These are phyloP conservation scores for Euphrasia arctica DNA, from an alignment of 305 asterid genomes.

Conservation along the genomic window DNA sequence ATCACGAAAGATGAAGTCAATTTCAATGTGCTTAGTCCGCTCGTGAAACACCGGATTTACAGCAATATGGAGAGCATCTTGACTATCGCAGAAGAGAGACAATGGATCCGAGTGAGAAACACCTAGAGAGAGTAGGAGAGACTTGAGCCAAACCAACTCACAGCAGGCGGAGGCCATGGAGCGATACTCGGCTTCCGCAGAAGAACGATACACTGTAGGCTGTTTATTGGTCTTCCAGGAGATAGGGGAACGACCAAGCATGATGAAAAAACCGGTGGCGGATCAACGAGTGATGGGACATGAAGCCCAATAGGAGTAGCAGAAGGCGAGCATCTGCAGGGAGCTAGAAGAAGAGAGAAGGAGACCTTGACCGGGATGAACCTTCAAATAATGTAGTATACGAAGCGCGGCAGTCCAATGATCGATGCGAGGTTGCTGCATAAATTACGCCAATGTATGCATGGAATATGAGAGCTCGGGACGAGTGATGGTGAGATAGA, in stretches of 20 bases:
- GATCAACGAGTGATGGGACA: not conserved
- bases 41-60: slow-evolving; percentile 18
- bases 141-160: not conserved
- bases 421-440: not conserved
- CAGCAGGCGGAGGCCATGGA: not conserved
- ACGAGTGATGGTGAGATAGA: not conserved
- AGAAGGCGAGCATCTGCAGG: not conserved
- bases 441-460: not conserved
- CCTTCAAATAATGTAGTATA: not conserved
- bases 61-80: too few species aligned
- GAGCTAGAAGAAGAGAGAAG: not conserved
- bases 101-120: not conserved
- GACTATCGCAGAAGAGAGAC: too few species aligned
- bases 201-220: too few species aligned
- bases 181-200: slow-evolving; percentile 2
- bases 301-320: not conserved
- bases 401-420: not conserved
- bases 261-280: not conserved
- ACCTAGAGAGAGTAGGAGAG: not conserved
- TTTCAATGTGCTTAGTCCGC: not conserved
- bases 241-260: too few species aligned
- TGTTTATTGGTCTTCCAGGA: too few species aligned
- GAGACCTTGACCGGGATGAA: not conserved
- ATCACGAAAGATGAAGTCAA: too few species aligned
- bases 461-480: not conserved